Conservation (phyloP, 2,329 filamentous ascomycete genomes). For the Tothia fuscella region DNA sequence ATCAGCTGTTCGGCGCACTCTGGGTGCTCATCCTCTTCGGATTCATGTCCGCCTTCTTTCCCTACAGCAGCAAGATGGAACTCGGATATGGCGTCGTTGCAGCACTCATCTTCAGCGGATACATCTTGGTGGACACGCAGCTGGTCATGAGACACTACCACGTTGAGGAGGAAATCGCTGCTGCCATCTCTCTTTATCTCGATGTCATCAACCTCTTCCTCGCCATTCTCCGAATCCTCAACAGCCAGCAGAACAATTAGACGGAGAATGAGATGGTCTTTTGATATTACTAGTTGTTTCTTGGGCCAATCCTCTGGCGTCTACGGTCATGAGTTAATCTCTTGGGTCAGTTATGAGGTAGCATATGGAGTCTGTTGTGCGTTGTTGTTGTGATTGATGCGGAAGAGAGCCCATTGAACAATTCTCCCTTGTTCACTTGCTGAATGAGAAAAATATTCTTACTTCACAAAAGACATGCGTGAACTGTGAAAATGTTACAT, state of each 20-base stretch:
- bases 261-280: too few species aligned
- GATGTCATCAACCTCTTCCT: conserved; percentile 97
- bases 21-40: conserved; percentile 89
- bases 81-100: conserved; percentile 72
- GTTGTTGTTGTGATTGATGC: too few species aligned
- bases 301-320: too few species aligned
- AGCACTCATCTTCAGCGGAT: conserved; percentile 83
- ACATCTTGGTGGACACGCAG: conserved; percentile 95
- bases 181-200: conserved; percentile 86
- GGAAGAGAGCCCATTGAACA: too few species aligned
- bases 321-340: too few species aligned
- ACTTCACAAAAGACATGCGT: too few species aligned
- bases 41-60: conserved; percentile 86
- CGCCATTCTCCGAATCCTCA: conserved; percentile 87
- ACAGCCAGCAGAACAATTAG: conserved; percentile 90
- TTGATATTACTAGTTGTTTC: too few species aligned
- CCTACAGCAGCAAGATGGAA: conserved; percentile 67
- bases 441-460: too few species aligned
- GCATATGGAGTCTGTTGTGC: too few species aligned
- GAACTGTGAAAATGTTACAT: too few species aligned
- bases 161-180: conserved; percentile 95
- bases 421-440: too few species aligned
- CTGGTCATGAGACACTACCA: conserved; percentile 91
- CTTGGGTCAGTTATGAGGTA: too few species aligned
- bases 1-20: conserved; percentile 76